Evolutionary conservation across 2,329 filamentous ascomycete species (phyloP).

Genomic region (Scedosporium apiospermum): DNA sequence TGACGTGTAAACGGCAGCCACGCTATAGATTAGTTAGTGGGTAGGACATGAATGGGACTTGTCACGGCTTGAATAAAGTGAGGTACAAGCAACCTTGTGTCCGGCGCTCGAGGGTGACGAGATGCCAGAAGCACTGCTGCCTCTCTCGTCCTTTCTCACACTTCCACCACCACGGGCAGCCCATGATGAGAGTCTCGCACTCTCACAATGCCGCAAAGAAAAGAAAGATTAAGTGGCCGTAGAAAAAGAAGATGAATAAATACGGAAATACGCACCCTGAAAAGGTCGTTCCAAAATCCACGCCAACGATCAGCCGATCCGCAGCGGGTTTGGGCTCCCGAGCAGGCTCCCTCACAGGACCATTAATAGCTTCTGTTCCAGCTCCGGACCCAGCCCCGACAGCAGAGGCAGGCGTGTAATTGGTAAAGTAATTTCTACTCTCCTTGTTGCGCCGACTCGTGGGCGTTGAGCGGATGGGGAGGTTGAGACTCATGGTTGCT

Average conservation of each 20-base stretch:
- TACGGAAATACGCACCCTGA: slow-evolving; percentile 48
- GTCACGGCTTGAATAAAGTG: no score
- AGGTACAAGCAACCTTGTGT: no score
- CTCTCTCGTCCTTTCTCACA: slow-evolving; percentile 5
- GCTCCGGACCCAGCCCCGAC: background rate
- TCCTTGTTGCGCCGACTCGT: slow-evolving; percentile 42
- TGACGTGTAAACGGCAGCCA: slow-evolving; percentile 64
- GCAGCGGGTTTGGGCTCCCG: slow-evolving; percentile 40
- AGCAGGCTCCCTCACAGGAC: slow-evolving; percentile 46
- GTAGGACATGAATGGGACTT: background rate
- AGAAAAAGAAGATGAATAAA: slow-evolving; percentile 4
- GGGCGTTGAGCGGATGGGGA: slow-evolving; percentile 39
- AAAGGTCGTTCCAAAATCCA: slow-evolving; percentile 81
- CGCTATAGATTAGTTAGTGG: slow-evolving; percentile 16
- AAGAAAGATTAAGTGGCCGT: slow-evolving; percentile 7
- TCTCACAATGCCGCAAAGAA: slow-evolving; percentile 8
- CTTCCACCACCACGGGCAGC: background rate
- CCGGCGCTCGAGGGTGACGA: no score
- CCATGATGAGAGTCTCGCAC: slow-evolving; percentile 6
- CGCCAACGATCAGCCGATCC: slow-evolving; percentile 65
- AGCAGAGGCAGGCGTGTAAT: slow-evolving; percentile 43
- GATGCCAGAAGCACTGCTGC: slow-evolving; percentile 21
- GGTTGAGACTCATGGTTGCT: slow-evolving; percentile 26
- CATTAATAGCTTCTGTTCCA: slow-evolving; percentile 50
- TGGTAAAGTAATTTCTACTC: slow-evolving; percentile 47